These are phyloP conservation scores for Panus rudis DNA, from an alignment of 768 basidiomycete genomes.

Conservation along the genomic window DNA sequence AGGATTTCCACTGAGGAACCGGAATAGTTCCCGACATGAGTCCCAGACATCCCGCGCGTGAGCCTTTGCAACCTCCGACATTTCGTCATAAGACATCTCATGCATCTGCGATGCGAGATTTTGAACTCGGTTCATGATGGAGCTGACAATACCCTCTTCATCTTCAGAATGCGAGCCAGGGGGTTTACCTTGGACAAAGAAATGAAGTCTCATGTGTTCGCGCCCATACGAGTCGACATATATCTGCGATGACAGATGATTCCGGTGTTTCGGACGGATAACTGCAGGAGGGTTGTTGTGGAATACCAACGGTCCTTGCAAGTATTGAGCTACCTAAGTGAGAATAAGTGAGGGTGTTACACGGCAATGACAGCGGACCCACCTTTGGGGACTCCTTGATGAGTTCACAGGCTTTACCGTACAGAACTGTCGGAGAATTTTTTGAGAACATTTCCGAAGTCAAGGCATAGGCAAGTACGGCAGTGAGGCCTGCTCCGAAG, in stretches of 20 bases:
- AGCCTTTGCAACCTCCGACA: conserved; percentile 31
- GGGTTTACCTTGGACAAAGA: conserved; percentile 64
- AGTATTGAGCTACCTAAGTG: conserved; percentile 57
- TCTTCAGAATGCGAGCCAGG: conserved; percentile 26
- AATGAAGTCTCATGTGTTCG: conserved; percentile 81
- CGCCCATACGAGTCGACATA: conserved; percentile 65
- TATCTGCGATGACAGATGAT: conserved; percentile 74
- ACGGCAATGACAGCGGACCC: not conserved
- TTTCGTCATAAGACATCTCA: conserved; percentile 51
- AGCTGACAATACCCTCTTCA: too few relatives aligned
- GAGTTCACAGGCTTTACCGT: conserved; percentile 49
- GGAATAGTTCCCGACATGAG: conserved; percentile 52
- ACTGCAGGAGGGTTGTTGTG: conserved; percentile 79
- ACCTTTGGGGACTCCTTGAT: conserved; percentile 42
- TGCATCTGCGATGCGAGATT: conserved; percentile 34
- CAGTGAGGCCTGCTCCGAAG: conserved; percentile 75
- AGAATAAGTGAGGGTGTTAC: conserved; percentile 1
- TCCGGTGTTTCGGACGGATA: conserved; percentile 71
- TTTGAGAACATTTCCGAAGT: conserved; percentile 82
- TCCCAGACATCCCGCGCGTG: conserved; percentile 4
- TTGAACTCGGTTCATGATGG: conserved; percentile 38
- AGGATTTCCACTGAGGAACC: conserved; percentile 65
- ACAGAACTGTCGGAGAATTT: conserved; percentile 81
- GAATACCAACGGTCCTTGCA: conserved; percentile 63
- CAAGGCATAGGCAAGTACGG: conserved; percentile 69